phyloP scores from a whole-genome alignment of 441 rosid genomes.

The Mallotus japonicus region DNA sequence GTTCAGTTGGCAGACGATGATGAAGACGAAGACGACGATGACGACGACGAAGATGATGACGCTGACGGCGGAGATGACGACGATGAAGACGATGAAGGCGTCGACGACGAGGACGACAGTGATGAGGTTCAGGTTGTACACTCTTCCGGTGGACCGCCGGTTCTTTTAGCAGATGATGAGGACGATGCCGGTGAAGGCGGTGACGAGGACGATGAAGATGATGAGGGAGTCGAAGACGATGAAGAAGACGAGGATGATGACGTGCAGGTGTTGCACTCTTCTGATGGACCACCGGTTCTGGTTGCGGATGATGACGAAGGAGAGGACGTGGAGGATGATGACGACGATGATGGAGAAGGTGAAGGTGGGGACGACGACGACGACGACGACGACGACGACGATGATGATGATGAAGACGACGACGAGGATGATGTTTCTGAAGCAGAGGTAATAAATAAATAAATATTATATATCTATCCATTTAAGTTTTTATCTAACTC shows the following conservation, averaged over 20 bases:
- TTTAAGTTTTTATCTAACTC: not conserved
- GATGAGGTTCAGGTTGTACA: slow-evolving; percentile 55
- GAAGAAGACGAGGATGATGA: slow-evolving; percentile 47
- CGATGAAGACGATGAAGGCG: slow-evolving; percentile 45
- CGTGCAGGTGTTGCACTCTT: slow-evolving; percentile 49
- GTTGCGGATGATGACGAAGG: slow-evolving; percentile 34
- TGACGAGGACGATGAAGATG: slow-evolving; percentile 41
- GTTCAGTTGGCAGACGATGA: slow-evolving; percentile 38
- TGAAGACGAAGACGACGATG: slow-evolving; percentile 56
- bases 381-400: slow-evolving; percentile 37
- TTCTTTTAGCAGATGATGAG: slow-evolving; percentile 34
- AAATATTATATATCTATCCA: no score
- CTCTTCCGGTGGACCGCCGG: slow-evolving; percentile 60
- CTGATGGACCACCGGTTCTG: slow-evolving; percentile 56
- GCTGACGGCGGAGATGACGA: slow-evolving; percentile 39
- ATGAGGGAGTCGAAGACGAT: slow-evolving; percentile 28
- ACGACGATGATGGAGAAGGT: slow-evolving; percentile 32
- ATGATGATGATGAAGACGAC: not conserved
- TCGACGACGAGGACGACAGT: slow-evolving; percentile 37
- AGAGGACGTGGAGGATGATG: slow-evolving; percentile 23
- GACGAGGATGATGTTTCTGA: slow-evolving; percentile 35
- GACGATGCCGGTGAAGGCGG: slow-evolving; percentile 39
- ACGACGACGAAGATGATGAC: slow-evolving; percentile 28
- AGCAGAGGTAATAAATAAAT: slow-evolving; percentile 30
- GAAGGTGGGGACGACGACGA: slow-evolving; percentile 25